Evolutionary conservation across 177 flowering plant species (phyloP).

Genomic region (Vitis hybrid): DNA sequence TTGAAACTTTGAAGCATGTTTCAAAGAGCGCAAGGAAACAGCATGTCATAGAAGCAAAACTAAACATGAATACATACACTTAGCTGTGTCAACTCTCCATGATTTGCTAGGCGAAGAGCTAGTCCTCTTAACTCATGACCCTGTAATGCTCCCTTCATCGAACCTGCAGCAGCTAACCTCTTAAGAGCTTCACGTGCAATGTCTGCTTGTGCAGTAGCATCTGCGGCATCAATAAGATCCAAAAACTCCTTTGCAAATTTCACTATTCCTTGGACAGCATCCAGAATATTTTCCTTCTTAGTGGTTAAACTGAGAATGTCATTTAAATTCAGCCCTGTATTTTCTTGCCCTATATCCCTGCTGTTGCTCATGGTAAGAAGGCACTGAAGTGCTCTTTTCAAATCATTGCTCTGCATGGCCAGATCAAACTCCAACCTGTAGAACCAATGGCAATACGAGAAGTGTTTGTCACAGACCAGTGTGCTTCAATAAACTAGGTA

Average conservation of each 20-base stretch:
- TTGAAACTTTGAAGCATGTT: constrained; percentile 1
- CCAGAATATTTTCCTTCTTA: constrained; percentile 72
- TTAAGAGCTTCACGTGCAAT: constrained; percentile 97
- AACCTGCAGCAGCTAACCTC: constrained; percentile 91
- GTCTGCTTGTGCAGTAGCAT: constrained; percentile 94
- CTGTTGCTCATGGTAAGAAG: constrained; percentile 97
- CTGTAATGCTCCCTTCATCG: constrained; percentile 87
- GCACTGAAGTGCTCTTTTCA: constrained; percentile 95
- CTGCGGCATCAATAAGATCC: constrained; percentile 98
- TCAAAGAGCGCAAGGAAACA: constrained; percentile 1
- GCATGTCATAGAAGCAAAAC: neutral
- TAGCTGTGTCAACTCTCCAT: constrained; percentile 90
- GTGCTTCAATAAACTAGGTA: no score
- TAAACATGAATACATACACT: constrained; percentile 54
- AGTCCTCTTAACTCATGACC: constrained; percentile 84
- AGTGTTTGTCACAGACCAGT: neutral
- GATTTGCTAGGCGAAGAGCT: constrained; percentile 92
- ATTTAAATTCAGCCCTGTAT: constrained; percentile 60
- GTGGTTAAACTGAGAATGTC: constrained; percentile 75
- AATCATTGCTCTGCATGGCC: constrained; percentile 95
- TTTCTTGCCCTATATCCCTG: constrained; percentile 86
- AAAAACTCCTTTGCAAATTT: constrained; percentile 88
- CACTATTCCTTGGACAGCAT: constrained; percentile 92
- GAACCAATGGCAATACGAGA: neutral
- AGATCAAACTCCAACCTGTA: constrained; percentile 92